Base-by-base conservation (phyloP, 2,329 filamentous ascomycete genomes). In the Emmonsiellopsis sp. region DNA sequence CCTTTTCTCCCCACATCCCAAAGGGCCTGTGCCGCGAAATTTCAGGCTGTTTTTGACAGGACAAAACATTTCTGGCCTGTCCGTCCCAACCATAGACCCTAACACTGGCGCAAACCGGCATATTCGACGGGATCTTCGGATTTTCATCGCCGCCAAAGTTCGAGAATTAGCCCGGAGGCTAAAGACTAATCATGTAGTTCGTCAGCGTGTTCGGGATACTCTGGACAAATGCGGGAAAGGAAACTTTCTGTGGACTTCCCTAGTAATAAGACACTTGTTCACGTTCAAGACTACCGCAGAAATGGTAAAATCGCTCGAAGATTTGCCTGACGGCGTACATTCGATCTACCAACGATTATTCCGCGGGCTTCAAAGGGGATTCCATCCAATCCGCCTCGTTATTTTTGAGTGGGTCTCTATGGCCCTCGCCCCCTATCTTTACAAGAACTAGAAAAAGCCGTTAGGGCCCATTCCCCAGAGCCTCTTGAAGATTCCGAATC, bases 221-320 rank as follows among this genome's bases (percentile, higher is more conserved):
- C 58, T 69, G 13, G 49, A 56, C 0, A 35, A 58, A 42, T 55
- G 63, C 8, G 58, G 67, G 9, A 49, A 66, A 49, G 65, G 64
- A 3, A 70, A 64, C 44, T 70, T 69, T 46, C 58, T 70, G 7
- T 71, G 64, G 67, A 61, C 65, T 13, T 62, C 59, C 20, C 59
- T 62, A 38, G 60, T 63, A 13, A 51, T 64, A 44, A 48, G 60
- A 2, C 61, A 60, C 0, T 53, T 69, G 10, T 37, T 11, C 15
- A 41, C 26, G 40, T 41, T 59, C 3, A 30, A 32, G 8, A 50
- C 66, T 31, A n/a, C n/a, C n/a, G 7, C n/a, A 9, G 50, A 43
- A 43, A 3, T 52, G 13, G 16, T 31, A 43, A 15, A 30, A 9
- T 16, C 37, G 13, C 31, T 52, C 7, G 40, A 45, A 15, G 1